Percentiles rank a stretch among this genome's conserved stretches.
phyloP scores from a whole-genome alignment of 345 rosid species.

The Trapa incisa region DNA sequence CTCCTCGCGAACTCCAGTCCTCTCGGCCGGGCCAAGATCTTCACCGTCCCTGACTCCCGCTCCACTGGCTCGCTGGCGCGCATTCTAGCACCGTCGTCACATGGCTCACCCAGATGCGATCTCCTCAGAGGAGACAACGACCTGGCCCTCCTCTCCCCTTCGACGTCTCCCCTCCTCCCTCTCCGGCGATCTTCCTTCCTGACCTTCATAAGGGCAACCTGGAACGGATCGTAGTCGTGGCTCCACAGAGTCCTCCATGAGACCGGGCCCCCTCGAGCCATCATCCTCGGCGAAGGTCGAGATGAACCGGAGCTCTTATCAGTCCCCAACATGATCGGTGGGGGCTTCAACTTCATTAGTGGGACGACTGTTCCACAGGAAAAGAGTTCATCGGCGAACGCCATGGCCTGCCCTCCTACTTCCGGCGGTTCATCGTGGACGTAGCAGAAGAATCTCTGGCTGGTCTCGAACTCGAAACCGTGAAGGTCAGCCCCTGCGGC shows the following conservation, averaged over 20 bases:
- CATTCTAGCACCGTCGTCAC: too few species aligned
- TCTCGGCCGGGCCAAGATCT: constrained; percentile 14
- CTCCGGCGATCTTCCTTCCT: constrained; percentile 11
- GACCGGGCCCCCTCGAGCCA: not conserved
- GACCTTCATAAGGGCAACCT: constrained; percentile 32
- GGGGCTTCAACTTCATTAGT: constrained; percentile 16
- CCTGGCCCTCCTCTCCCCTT: constrained; percentile 7
- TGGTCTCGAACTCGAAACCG: constrained; percentile 32
- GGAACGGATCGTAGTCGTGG: constrained; percentile 50
- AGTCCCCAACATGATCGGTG: constrained; percentile 14
- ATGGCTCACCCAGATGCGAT: not conserved
- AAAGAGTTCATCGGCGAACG: constrained; percentile 43
- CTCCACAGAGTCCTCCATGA: constrained; percentile 31
- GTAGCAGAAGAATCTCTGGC: constrained; percentile 16
- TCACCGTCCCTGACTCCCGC: too few species aligned
- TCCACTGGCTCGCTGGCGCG: too few species aligned
- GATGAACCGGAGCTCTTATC: constrained; percentile 4
- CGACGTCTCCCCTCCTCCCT: constrained; percentile 5
- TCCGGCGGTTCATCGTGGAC: not conserved
- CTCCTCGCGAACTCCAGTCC: constrained; percentile 20
- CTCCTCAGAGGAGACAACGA: constrained; percentile 2
- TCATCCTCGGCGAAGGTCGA: constrained; percentile 2
- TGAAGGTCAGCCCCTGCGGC: not conserved
- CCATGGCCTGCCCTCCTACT: constrained; percentile 13
- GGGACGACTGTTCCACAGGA: constrained; percentile 30